A percentile compares a stretch with the other conserved stretches of the same genome.
Conservation (phyloP, 148 eudicot genomes). For the Polygonum aviculare region DNA sequence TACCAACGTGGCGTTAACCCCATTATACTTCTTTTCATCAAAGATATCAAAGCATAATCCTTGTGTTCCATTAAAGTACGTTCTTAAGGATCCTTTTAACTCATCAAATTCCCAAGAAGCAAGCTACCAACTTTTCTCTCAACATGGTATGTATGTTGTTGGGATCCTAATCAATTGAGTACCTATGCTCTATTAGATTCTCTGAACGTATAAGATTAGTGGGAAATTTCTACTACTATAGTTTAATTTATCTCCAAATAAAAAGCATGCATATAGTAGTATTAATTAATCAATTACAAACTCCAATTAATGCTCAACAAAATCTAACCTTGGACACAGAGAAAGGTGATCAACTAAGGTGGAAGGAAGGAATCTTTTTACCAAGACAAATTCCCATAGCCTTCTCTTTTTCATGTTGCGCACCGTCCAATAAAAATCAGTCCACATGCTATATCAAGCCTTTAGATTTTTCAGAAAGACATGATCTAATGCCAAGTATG, state of each 20-base stretch:
- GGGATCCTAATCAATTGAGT: too few species aligned
- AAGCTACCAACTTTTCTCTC: too few species aligned
- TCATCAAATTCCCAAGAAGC: too few species aligned
- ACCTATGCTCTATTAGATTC: background rate
- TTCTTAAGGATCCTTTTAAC: too few species aligned
- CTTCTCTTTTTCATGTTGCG: background rate
- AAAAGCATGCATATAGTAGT: background rate
- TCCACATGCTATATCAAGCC: background rate
- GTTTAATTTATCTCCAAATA: background rate
- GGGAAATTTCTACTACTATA: background rate
- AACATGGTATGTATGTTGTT: too few species aligned
- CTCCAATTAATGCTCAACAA: background rate
- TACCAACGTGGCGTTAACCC: too few species aligned
- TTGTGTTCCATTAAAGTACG: too few species aligned
- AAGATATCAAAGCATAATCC: too few species aligned
- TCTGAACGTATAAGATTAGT: background rate
- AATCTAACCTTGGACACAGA: background rate
- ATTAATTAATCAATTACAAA: background rate
- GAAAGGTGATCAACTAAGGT: background rate
- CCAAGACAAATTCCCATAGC: background rate
- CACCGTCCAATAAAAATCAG: background rate
- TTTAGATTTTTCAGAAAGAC: background rate
- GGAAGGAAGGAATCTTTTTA: background rate
- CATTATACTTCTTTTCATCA: too few species aligned
- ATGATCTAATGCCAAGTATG: constrained; percentile 2